Evolutionary conservation across 2,329 filamentous ascomycete species (phyloP).

Genomic region (Botryosphaeria dothidea): DNA sequence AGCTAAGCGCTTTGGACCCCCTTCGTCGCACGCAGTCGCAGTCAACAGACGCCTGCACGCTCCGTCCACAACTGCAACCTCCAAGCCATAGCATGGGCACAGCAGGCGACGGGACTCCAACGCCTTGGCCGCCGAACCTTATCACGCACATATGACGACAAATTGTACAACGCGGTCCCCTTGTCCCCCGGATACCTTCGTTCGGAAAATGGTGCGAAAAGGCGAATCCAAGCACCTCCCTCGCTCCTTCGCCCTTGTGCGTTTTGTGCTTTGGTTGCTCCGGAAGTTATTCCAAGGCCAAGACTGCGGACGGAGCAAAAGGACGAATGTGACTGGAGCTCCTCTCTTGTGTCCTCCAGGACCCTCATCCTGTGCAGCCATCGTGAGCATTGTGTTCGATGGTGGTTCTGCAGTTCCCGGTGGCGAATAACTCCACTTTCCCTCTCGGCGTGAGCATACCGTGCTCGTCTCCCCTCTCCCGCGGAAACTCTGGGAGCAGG

Average conservation of each 20-base stretch:
- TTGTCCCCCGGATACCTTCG: background rate
- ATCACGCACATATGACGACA: slow-evolving; percentile 4
- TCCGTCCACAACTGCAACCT: background rate
- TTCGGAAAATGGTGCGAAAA: background rate
- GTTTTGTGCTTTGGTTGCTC: background rate
- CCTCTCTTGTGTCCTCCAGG: background rate
- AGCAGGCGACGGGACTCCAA: background rate
- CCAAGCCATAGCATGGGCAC: background rate
- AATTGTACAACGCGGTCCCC: background rate
- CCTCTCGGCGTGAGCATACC: background rate
- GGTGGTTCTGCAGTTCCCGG: background rate
- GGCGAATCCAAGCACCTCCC: background rate
- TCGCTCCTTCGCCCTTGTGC: background rate
- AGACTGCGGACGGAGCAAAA: background rate
- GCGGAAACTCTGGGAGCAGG: background rate
- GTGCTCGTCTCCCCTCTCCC: too few species aligned
- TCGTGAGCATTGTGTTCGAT: background rate
- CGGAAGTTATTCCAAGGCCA: background rate
- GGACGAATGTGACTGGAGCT: background rate
- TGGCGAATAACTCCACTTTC: background rate
- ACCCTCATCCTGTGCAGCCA: background rate
- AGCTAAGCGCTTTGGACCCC: too few species aligned
- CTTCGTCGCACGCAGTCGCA: too few species aligned
- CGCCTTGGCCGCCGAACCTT: slow-evolving; percentile 6
- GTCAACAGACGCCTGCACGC: background rate